Evolutionary conservation across 2,329 filamentous ascomycete genomes (phyloP), one percentile per base, ranked within the genome.

Genomic region (Pseudopithomyces maydicus): DNA sequence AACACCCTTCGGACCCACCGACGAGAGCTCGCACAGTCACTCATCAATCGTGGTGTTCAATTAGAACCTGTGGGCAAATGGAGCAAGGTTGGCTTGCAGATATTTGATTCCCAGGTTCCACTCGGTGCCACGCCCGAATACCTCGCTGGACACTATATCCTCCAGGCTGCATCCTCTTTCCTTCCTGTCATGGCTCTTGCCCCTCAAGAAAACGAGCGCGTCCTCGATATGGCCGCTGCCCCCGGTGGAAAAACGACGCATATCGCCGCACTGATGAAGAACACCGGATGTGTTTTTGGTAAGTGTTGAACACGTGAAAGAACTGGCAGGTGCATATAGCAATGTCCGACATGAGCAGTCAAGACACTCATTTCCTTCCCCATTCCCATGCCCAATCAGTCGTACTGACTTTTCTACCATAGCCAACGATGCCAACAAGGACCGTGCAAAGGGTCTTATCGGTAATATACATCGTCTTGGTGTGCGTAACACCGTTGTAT

Each of bases 21-120:
- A 64, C 80, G 87, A 65, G 93, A 96, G 61, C 88, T 99, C 17
- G 95, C 95, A 10, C 93, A 97, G 76, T 86, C 93, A 1, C 85
- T 97, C 58, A 97, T 97, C 82, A 97, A 97, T 80, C 90, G 94
- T 62, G 95, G 95, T 63, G 95, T 99, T 47, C 96, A 93, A 14
- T 85, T 99, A 38, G 94, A 99, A 78, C 95, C 95, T 2, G 92
- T 99, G 17, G 95, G 95, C 59, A 98, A 98, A 78, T 99, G 95
- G 95, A 57, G 55, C 26, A 99, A 99, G 81, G 92, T 99, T 62
- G 95, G 95, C 46, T 85, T 99, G 39, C 95, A 99, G 77, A 87
- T 99, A 58, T 99, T 99, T 75, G 95, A 99, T 77, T 91, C 90
- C 56, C 89, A 88, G 54, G 88, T 90, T 0, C 92, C 92, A 2